A percentile compares a stretch with the other conserved stretches of the same genome.
Conservation (phyloP, 1,139 yeast species). For the Blastobotrys petasosporus region DNA sequence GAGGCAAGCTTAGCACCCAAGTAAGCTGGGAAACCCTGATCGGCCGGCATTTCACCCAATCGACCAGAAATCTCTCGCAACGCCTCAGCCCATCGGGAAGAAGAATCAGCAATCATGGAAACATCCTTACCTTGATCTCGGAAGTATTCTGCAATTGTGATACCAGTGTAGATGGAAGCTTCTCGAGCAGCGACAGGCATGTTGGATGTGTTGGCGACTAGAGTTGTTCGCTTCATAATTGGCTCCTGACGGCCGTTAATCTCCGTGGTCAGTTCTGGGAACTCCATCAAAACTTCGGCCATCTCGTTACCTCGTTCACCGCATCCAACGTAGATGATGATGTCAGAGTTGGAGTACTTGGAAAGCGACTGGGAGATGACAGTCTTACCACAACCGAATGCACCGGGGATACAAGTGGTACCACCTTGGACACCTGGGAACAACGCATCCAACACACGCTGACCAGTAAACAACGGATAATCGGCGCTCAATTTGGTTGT, state of each 20-base stretch:
- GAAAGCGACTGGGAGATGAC: conserved; percentile 97
- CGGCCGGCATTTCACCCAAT: conserved; percentile 99
- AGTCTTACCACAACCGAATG: conserved; percentile 98
- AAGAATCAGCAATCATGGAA: conserved; percentile 98
- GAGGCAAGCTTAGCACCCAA: conserved; percentile 98
- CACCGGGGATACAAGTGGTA: conserved; percentile 99
- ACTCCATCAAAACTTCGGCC: conserved; percentile 99
- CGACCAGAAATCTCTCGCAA: conserved; percentile 99
- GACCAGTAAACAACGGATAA: conserved; percentile 94
- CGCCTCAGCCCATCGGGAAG: conserved; percentile 99
- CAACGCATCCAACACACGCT: conserved; percentile 93
- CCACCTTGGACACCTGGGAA: conserved; percentile 99
- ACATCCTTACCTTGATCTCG: conserved; percentile 99
- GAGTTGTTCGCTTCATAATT: conserved; percentile 97
- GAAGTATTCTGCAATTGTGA: conserved; percentile 96
- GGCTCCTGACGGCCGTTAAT: conserved; percentile 92
- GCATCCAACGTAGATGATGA: conserved; percentile 16
- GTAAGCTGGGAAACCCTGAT: conserved; percentile 99
- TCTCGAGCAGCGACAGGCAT: conserved; percentile 99
- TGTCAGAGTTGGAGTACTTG: conserved; percentile 73
- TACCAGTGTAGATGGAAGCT: conserved; percentile 98
- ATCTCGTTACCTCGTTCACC: conserved; percentile 98
- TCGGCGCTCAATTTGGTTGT: conserved; percentile 90
- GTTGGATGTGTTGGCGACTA: conserved; percentile 97
- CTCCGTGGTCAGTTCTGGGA: conserved; percentile 94